Base-by-base conservation (phyloP, 2,329 filamentous ascomycete genomes). In the Clonostachys solani region DNA sequence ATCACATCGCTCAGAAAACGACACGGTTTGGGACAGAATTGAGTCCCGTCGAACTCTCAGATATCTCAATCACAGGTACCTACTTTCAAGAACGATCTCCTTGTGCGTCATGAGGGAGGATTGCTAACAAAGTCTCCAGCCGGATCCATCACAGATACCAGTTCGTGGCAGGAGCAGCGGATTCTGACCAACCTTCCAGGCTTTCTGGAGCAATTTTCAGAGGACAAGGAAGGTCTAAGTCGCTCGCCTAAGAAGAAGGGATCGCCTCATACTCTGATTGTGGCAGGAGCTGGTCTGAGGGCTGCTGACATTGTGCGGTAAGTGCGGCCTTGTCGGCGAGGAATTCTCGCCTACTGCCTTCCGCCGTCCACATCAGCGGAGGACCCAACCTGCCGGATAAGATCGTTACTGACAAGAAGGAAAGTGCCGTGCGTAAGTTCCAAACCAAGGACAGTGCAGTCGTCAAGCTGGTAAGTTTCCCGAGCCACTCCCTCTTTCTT, bases 231-330 rank as follows among this genome's bases (percentile, higher is more conserved):
- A 47, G 77, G 73, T 47, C 72, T 96, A 17, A 77, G 76, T 2
- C 75, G 80, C 46, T 78, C 87, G 1, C 79, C 87, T 0, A 80
- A 86, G 67, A 74, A 83, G 57, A 84, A 84, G 38, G 87, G 87
- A 6, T 73, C 83, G 2, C 88, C 88, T 33, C 94, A 97, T 65
- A 97, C 92, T 2, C 76, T 99, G 47, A 82, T 99, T 35, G 80
- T 99, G n/a, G 83, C 92, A 12, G 82, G 83, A 9, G 90, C 92
- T 6, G 94, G 90, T 0, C 73, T 96, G 47, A 78, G 94, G 58
- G 91, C 94, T 5, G 91, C 92, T 15, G 89, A 97, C 60, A 69
- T 96, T 42, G 84, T 87, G 29, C 81, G 86, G 84, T 87, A 71
- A 40, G 65, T 29, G 23, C 23, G 23, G 23, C 9, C 23, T 4